These are phyloP conservation scores for Zymoseptoria crescenta DNA, from an alignment of 2,329 filamentous ascomycete species.

Conservation along the genomic window DNA sequence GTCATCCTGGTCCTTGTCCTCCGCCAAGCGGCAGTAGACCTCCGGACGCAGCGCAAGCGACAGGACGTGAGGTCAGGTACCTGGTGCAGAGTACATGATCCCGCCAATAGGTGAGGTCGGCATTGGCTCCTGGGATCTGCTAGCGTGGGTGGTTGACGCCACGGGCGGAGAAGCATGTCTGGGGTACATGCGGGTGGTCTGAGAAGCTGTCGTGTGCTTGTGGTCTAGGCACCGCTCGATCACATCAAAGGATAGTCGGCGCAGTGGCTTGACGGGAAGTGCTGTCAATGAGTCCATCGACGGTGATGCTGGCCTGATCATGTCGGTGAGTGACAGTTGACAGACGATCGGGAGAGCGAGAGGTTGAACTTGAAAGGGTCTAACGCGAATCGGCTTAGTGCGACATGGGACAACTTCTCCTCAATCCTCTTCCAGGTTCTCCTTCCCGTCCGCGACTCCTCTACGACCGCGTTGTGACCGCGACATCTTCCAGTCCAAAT, in stretches of 20 bases:
- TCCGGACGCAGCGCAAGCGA: neutral
- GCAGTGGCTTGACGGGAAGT: neutral
- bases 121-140: neutral
- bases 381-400: neutral
- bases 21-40: neutral
- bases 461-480: no score
- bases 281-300: neutral
- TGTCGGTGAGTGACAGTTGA: neutral
- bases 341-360: neutral
- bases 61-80: neutral
- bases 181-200: neutral
- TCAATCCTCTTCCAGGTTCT: no score
- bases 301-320: neutral
- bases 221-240: neutral
- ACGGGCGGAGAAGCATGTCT: neutral
- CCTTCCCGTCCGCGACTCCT: no score
- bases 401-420: neutral
- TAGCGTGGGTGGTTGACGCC: neutral
- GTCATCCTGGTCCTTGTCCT: neutral
- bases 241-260: neutral
- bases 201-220: neutral
- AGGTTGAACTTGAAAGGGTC: neutral
- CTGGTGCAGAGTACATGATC: neutral
- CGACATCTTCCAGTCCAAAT: no score
- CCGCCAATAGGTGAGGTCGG: neutral